Evolutionary conservation across 2,329 filamentous ascomycete genomes (phyloP).

Genomic region (Teratosphaeria zuluensis): DNA sequence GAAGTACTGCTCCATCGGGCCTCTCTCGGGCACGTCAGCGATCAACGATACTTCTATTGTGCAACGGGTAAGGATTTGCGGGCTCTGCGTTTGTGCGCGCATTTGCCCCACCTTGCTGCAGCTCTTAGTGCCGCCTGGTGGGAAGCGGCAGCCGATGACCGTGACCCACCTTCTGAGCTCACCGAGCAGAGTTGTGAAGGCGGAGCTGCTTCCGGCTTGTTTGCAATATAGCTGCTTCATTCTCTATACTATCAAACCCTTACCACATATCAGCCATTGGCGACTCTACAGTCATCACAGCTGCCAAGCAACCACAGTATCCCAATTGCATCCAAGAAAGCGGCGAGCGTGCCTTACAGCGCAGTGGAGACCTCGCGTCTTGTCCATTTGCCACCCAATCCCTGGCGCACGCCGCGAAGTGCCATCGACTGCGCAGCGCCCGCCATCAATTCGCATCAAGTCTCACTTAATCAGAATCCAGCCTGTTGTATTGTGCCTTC

Average conservation of each 20-base stretch:
- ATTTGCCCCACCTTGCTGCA: neutral
- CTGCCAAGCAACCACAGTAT: neutral
- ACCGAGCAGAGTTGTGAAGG: neutral
- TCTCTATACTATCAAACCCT: neutral
- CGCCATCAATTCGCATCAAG: neutral
- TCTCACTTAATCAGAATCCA: neutral
- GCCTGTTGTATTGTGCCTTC: neutral
- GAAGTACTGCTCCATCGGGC: neutral
- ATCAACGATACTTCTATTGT: neutral
- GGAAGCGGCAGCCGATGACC: neutral
- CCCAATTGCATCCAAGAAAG: neutral
- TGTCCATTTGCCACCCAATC: neutral
- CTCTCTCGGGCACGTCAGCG: neutral
- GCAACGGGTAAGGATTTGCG: neutral
- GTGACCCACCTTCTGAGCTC: neutral
- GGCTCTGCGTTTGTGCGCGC: neutral
- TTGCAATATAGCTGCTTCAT: neutral
- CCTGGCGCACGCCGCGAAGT: neutral
- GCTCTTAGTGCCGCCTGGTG: neutral
- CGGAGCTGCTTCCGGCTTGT: neutral
- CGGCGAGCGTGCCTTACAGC: neutral
- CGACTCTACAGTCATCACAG: neutral
- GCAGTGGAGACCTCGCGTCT: neutral
- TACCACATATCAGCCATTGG: neutral
- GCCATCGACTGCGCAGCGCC: neutral